These are phyloP conservation scores for Leishmania braziliensis DNA, from an alignment of 208 protist species.

Conservation along the genomic window DNA sequence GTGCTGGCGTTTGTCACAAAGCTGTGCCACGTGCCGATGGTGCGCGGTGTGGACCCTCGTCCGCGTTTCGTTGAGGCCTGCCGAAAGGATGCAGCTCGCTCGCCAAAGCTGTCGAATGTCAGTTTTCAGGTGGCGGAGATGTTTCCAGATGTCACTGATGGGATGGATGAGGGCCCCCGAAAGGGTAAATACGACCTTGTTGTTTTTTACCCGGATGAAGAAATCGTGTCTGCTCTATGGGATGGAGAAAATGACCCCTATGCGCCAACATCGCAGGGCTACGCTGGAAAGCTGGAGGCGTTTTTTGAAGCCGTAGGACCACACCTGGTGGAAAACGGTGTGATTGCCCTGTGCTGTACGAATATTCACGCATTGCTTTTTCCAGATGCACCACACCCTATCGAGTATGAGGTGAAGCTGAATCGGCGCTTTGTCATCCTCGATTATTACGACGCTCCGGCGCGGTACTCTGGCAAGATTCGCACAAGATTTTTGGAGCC, in stretches of 20 bases:
- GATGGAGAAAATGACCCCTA: constrained; percentile 41
- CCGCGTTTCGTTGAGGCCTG: constrained; percentile 59
- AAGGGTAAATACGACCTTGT: constrained; percentile 70
- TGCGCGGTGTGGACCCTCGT: constrained; percentile 75
- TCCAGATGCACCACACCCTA: constrained; percentile 66
- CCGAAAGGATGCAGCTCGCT: constrained; percentile 45
- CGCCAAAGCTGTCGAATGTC: constrained; percentile 47
- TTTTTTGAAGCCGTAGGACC: constrained; percentile 81
- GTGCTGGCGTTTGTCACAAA: constrained; percentile 57
- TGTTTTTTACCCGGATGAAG: constrained; percentile 81
- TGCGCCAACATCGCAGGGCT: constrained; percentile 58
- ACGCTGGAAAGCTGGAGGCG: constrained; percentile 67
- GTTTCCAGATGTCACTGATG: constrained; percentile 38
- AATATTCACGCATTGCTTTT: constrained; percentile 78
- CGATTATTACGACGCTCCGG: constrained; percentile 88
- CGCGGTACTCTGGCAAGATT: constrained; percentile 46
- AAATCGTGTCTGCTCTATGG: constrained; percentile 44
- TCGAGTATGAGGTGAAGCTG: constrained; percentile 91
- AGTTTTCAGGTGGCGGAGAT: constrained; percentile 83
- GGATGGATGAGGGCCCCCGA: not conserved
- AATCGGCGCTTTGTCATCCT: constrained; percentile 88
- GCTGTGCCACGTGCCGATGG: constrained; percentile 71
- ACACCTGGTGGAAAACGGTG: constrained; percentile 71
- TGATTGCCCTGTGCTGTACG: constrained; percentile 81
- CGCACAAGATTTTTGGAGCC: constrained; percentile 31